Evolutionary conservation across 1,284 basidiomycete species (phyloP), one percentile per base, ranked within the genome.

Genomic region (Caloboletus inedulis): DNA sequence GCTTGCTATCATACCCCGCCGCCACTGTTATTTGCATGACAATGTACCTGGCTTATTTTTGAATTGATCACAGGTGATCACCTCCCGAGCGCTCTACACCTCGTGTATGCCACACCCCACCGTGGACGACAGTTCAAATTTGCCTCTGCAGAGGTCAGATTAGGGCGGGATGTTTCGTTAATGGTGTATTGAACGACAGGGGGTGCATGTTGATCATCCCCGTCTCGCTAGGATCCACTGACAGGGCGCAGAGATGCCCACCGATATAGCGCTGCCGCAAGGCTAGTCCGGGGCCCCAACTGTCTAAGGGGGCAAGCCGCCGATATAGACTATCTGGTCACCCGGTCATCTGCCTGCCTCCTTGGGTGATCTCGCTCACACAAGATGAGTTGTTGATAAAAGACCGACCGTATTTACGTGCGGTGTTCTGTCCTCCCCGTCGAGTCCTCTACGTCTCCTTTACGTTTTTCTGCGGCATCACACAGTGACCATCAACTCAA

Each of bases 1-100:
- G 18, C 19, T 44, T 10, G 39, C 49, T 41, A 29, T 31, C n/a
- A 7, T 9, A 43, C 16, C 12, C 39, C 40, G 19, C 30, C 5
- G 31, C 18, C 7, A 10, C 3, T 41, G 31, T 35, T 13, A 43
- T 34, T 30, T 46, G 34, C 7, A 29, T 39, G 29, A 58, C 10
- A 9, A 42, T 52, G 37, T 57, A 48, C 13, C 9, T 31, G 40
- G n/a, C 35, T 48, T 52, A 34, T 47, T 42, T 48, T 42, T 49
- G 41, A 42, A 58, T 43, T n/a, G 27, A 59, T 43, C 13, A 7
- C 40, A 45, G 42, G 39, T 36, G 39, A 45, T 51, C 31, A 27
- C 33, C 27, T 3, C 33, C 37, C 29, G 23, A 13, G 29, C 8
- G 19, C 21, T 14, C n/a, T 21, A 9, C 23, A 19, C 41, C 25